Percentiles rank a stretch among this genome's conserved stretches.
These are phyloP conservation scores for Spinacia oleracea DNA, from an alignment of 179 eudicot species.

Conservation along the genomic window DNA sequence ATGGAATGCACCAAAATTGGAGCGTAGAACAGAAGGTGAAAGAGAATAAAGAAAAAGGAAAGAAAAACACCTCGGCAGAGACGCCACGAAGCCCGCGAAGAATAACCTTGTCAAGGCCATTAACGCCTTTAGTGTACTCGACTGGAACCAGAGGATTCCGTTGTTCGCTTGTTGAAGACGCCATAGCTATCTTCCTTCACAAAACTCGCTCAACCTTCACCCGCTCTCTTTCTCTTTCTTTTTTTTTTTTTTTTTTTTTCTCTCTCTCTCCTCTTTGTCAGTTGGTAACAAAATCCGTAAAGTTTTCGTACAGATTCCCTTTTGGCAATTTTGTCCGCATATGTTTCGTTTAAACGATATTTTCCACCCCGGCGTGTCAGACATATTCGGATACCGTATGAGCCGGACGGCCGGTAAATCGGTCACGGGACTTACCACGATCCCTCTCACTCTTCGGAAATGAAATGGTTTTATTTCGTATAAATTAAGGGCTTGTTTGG, in stretches of 20 bases:
- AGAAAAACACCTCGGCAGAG: slow-evolving; percentile 56
- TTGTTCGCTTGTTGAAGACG: slow-evolving; percentile 46
- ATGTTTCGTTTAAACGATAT: not conserved
- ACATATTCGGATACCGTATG: too few relatives aligned
- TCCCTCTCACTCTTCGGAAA: too few relatives aligned
- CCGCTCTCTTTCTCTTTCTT: slow-evolving; percentile 5
- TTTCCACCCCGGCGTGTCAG: too few relatives aligned
- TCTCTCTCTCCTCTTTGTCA: slow-evolving; percentile 6
- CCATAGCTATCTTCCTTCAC: slow-evolving; percentile 36
- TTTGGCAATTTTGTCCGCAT: slow-evolving; percentile 5
- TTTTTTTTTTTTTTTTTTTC: slow-evolving; percentile 13
- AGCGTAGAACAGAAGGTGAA: not conserved
- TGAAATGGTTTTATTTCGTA: too few relatives aligned
- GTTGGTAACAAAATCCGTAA: not conserved
- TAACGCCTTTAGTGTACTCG: slow-evolving; percentile 54
- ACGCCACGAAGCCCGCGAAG: slow-evolving; percentile 71
- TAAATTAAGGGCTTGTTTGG: too few relatives aligned
- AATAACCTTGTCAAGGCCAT: slow-evolving; percentile 76
- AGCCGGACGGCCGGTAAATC: too few relatives aligned
- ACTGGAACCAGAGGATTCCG: slow-evolving; percentile 27
- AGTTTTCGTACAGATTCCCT: slow-evolving; percentile 4
- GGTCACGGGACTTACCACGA: too few relatives aligned
- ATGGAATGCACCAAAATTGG: slow-evolving; percentile 13
- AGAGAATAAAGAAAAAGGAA: not conserved
- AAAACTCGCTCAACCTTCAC: slow-evolving; percentile 7